phyloP scores from a whole-genome alignment of 306 rosid species.

The Ormosia emarginata region DNA sequence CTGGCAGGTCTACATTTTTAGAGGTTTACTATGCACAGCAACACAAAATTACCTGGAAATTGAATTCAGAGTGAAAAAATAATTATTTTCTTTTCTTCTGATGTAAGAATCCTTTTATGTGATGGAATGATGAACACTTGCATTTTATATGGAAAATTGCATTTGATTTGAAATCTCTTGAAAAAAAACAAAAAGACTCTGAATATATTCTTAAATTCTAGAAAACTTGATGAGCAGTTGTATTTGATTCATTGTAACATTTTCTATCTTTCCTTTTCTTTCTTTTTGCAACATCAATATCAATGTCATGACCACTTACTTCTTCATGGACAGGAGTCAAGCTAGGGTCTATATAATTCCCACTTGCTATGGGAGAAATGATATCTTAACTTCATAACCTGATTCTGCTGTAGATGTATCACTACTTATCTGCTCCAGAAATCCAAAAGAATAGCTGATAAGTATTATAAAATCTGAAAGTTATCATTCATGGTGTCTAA shows the following conservation, averaged over 20 bases:
- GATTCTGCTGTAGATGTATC: conserved; percentile 92
- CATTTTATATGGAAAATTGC: conserved; percentile 6
- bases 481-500: conserved; percentile 9
- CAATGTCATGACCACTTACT: conserved; percentile 45
- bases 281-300: conserved; percentile 8
- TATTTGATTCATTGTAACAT: background rate
- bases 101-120: too few species aligned
- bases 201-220: too few species aligned
- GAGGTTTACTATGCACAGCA: too few species aligned
- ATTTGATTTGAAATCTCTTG: background rate
- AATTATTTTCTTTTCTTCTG: too few species aligned
- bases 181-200: too few species aligned
- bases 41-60: too few species aligned
- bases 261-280: background rate
- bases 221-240: background rate
- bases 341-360: conserved; percentile 51
- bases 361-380: conserved; percentile 67
- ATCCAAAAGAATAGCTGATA: conserved; percentile 16
- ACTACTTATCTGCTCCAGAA: conserved; percentile 53
- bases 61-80: too few species aligned
- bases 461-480: conserved; percentile 11
- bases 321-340: conserved; percentile 88
- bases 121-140: too few species aligned
- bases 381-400: conserved; percentile 87
- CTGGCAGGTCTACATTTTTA: too few species aligned